Conservation (phyloP, 805 yeast species). For the Starmera amethionina region DNA sequence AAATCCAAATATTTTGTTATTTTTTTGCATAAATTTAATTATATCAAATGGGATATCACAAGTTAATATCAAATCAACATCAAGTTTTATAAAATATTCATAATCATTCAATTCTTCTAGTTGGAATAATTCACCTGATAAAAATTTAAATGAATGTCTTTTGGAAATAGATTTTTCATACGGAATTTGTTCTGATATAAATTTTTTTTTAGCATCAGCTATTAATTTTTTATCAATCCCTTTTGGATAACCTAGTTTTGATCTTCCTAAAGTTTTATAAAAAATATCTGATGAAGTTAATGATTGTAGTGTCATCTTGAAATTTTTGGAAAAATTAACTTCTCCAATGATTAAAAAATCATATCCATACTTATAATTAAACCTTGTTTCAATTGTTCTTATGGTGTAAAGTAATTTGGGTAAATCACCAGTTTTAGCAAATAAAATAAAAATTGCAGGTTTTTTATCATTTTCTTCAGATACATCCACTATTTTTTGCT, state of each 20-base stretch:
- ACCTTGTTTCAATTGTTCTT: conserved; percentile 53
- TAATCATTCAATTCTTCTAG: conserved; percentile 31
- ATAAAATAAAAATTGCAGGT: conserved; percentile 55
- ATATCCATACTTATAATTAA: conserved; percentile 49
- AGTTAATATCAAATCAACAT: conserved; percentile 32
- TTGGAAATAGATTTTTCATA: conserved; percentile 48
- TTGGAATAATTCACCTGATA: conserved; percentile 36
- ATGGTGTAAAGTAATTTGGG: conserved; percentile 45
- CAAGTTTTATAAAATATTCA: conserved; percentile 44
- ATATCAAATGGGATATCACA: conserved; percentile 40
- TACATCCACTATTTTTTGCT: too few species aligned
- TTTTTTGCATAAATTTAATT: conserved; percentile 39
- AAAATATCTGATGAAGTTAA: conserved; percentile 43
- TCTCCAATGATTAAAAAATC: conserved; percentile 76
- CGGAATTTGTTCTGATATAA: conserved; percentile 32
- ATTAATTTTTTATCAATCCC: conserved; percentile 42
- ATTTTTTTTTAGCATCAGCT: conserved; percentile 26
- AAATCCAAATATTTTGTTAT: conserved; percentile 54
- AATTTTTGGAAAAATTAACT: conserved; percentile 42
- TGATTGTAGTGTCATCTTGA: conserved; percentile 32
- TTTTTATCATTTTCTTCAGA: conserved; percentile 12
- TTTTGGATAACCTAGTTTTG: conserved; percentile 54
- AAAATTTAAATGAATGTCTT: conserved; percentile 45
- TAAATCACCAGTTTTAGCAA: conserved; percentile 58
- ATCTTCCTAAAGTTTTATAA: conserved; percentile 47